A percentile compares a stretch with the other conserved stretches of the same genome.
phyloP scores from a whole-genome alignment of 495 filamentous ascomycete genomes.

The Aspergillus steynii region DNA sequence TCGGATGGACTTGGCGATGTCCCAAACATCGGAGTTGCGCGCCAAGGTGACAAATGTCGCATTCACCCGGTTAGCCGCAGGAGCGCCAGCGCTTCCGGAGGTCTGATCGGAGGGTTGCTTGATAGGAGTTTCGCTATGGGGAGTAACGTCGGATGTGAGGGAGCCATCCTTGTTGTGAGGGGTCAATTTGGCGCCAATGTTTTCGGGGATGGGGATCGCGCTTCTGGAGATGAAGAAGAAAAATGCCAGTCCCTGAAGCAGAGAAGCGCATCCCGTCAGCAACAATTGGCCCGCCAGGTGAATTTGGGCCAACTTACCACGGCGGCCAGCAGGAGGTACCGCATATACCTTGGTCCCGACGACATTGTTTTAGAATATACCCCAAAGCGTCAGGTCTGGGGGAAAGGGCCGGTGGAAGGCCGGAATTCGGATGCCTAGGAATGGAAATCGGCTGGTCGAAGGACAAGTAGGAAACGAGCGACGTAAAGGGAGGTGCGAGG shows the following conservation, averaged over 20 bases:
- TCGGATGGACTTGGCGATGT: slow-evolving; percentile 91
- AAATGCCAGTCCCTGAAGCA: slow-evolving; percentile 63
- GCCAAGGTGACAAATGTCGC: slow-evolving; percentile 96
- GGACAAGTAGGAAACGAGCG: not conserved
- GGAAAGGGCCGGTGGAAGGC: not conserved
- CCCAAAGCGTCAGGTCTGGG: not conserved
- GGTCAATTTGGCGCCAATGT: slow-evolving; percentile 25
- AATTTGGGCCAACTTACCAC: slow-evolving; percentile 59
- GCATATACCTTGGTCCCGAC: slow-evolving; percentile 68
- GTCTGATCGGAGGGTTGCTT: slow-evolving; percentile 37
- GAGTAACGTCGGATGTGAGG: slow-evolving; percentile 2
- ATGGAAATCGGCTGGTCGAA: not conserved
- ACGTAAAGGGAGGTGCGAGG: not conserved
- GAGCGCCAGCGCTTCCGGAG: slow-evolving; percentile 44
- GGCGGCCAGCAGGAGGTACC: slow-evolving; percentile 86
- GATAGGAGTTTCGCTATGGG: slow-evolving; percentile 11
- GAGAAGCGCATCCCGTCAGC: not conserved
- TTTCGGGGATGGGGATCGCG: slow-evolving; percentile 48
- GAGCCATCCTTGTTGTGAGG: slow-evolving; percentile 26
- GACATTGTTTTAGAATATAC: slow-evolving; percentile 52
- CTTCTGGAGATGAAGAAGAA: slow-evolving; percentile 82
- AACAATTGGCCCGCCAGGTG: not conserved
- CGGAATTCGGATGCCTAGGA: not conserved
- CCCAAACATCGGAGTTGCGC: slow-evolving; percentile 91
- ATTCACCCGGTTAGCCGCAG: slow-evolving; percentile 73